Evolutionary conservation across 1,284 basidiomycete species (phyloP).

Genomic region (Leccinum fuscescens): DNA sequence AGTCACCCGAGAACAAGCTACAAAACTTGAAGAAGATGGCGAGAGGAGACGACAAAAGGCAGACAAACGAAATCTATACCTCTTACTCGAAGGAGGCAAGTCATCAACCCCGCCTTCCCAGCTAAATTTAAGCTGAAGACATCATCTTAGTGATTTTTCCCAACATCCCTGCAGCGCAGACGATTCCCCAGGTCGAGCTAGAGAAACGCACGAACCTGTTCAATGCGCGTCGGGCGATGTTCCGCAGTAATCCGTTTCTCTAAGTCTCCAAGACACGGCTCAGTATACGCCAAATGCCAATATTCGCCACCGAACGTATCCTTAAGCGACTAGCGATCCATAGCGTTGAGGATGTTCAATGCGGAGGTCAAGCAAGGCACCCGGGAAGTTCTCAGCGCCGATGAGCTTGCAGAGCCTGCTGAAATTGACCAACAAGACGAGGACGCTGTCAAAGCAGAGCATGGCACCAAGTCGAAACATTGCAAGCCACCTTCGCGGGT

Average conservation of each 20-base stretch:
- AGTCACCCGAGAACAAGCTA: constrained; percentile 87
- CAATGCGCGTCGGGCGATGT: constrained; percentile 74
- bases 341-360: constrained; percentile 76
- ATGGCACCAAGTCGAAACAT: constrained; percentile 33
- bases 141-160: constrained; percentile 74
- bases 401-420: constrained; percentile 61
- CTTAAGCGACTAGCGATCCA: constrained; percentile 87
- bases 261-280: constrained; percentile 94
- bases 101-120: neutral
- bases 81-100: constrained; percentile 92
- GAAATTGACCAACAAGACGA: constrained; percentile 23
- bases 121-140: neutral
- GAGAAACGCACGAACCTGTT: constrained; percentile 83
- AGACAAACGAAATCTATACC: constrained; percentile 95
- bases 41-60: constrained; percentile 85
- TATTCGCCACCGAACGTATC: constrained; percentile 86
- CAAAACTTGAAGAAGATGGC: constrained; percentile 82
- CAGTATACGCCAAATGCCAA: constrained; percentile 88
- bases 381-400: constrained; percentile 63
- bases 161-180: constrained; percentile 74
- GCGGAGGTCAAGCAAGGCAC: constrained; percentile 69
- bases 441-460: constrained; percentile 32
- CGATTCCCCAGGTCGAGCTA: constrained; percentile 69
- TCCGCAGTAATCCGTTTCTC: constrained; percentile 89
- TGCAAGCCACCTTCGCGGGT: constrained; percentile 52